phyloP scores from a whole-genome alignment of 2,329 filamentous ascomycete genomes.

The Cercospora sojina region DNA sequence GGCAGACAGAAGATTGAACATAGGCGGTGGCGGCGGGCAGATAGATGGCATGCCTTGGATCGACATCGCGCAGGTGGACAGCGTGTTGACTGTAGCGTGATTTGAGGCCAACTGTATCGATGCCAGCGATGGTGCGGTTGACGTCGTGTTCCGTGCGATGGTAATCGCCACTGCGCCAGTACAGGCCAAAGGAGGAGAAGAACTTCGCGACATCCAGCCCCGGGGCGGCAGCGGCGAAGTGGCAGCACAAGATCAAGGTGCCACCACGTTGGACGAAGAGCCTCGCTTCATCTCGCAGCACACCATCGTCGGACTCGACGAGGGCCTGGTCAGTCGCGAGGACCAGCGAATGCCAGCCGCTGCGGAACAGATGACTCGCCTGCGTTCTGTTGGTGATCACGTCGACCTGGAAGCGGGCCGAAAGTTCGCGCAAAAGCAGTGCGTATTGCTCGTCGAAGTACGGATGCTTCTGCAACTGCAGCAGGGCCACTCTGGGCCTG shows the following conservation, averaged over 20 bases:
- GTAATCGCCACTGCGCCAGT: slow-evolving; percentile 27
- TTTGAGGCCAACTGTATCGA: slow-evolving; percentile 14
- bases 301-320: slow-evolving; percentile 11
- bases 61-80: slow-evolving; percentile 24
- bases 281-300: slow-evolving; percentile 18
- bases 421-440: slow-evolving; percentile 13
- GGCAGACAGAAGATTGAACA: slow-evolving; percentile 24
- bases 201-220: slow-evolving; percentile 17
- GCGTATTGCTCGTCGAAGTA: slow-evolving; percentile 24
- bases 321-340: slow-evolving; percentile 24
- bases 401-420: slow-evolving; percentile 19
- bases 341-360: slow-evolving; percentile 13
- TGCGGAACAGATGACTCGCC: slow-evolving; percentile 15
- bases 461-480: slow-evolving; percentile 25
- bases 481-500: slow-evolving; percentile 18
- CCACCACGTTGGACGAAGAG: slow-evolving; percentile 27
- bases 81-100: slow-evolving; percentile 28
- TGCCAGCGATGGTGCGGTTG: slow-evolving; percentile 18
- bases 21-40: slow-evolving; percentile 19
- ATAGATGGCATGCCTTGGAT: slow-evolving; percentile 21
- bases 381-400: slow-evolving; percentile 17
- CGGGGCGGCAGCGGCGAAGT: slow-evolving; percentile 19
- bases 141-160: slow-evolving; percentile 26
- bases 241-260: slow-evolving; percentile 25
- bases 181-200: slow-evolving; percentile 23